Conservation (phyloP, 2,329 filamentous ascomycete species). For the Alternaria novae-zelandiae region DNA sequence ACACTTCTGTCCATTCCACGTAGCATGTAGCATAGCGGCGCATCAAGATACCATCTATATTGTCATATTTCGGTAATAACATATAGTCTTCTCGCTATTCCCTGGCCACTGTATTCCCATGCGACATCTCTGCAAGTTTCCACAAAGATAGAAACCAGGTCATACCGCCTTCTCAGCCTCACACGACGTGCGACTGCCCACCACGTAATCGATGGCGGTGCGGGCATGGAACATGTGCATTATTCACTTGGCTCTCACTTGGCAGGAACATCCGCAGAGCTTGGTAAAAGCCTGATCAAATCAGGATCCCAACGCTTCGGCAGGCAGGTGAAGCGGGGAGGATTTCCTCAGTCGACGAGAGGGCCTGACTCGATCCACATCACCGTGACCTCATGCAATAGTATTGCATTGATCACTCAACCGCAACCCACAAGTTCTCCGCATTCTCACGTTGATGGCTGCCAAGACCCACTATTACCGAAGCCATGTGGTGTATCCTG, state of each 20-base stretch:
- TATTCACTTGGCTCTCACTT: background rate
- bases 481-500: background rate
- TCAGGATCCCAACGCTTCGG: background rate
- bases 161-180: background rate
- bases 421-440: background rate
- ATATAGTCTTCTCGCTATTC: background rate
- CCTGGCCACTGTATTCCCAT: background rate
- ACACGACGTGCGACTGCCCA: background rate
- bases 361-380: background rate
- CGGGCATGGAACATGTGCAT: background rate
- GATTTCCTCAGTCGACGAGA: background rate
- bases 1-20: background rate
- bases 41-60: background rate
- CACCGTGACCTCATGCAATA: background rate
- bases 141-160: background rate
- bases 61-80: background rate
- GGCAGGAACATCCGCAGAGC: conserved; percentile 1
- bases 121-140: background rate
- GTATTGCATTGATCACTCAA: background rate
- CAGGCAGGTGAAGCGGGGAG: background rate
- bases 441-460: background rate
- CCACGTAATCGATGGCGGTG: background rate
- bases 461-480: background rate
- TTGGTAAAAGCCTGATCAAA: background rate
- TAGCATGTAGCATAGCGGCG: background rate